Base-by-base conservation (phyloP, 2,329 filamentous ascomycete genomes). In the Neospermospora avenae region DNA sequence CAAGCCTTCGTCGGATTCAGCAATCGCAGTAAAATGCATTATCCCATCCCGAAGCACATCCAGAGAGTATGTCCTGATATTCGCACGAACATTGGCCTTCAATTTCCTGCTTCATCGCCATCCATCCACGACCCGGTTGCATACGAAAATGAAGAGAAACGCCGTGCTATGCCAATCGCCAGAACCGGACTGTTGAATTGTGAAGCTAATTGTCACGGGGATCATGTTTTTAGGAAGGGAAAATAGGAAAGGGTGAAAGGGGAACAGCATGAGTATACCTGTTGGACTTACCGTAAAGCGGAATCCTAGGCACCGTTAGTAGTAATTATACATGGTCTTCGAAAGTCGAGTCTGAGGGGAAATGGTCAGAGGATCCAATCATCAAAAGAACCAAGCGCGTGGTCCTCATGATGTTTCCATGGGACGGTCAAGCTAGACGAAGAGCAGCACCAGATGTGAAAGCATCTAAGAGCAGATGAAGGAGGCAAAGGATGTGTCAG, bases 261-360 rank as follows among this genome's bases (percentile, higher is more conserved):
- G 65, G 41, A 25, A 42, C 35, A 55, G 59, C 41, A 58, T 48
- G 37, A 58, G 56, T 63, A 68, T 70, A 70, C 66, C 64, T 69
- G 55, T 61, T 31, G 39, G 60, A 70, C 69, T 61, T 68, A 70
- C 69, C 61, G 56, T 62, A 20, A 16, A 31, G 39, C 25, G 20
- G 20, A 20, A 57, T 63, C 57, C 63, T 65, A 59, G 20, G 60
- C 44, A 59, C 31, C 54, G 55, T 64, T 68, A 63, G 63, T 63
- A 55, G 35, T 59, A 41, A 28, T 60, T 37, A 48, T 58, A 58
- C 41, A 63, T 55, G 35, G 31, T 39, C 16, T 28, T 39, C 11
- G n/a, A 57, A 14, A 20, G 57, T 24, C n/a, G 20, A 39, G 46
- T 31, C 60, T 42, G 48, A 48, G 34, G n/a, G 34, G 16, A 45